A percentile compares a stretch with the other conserved stretches of the same genome.
phyloP scores from a whole-genome alignment of 768 basidiomycete genomes.

The Suillus subluteus region DNA sequence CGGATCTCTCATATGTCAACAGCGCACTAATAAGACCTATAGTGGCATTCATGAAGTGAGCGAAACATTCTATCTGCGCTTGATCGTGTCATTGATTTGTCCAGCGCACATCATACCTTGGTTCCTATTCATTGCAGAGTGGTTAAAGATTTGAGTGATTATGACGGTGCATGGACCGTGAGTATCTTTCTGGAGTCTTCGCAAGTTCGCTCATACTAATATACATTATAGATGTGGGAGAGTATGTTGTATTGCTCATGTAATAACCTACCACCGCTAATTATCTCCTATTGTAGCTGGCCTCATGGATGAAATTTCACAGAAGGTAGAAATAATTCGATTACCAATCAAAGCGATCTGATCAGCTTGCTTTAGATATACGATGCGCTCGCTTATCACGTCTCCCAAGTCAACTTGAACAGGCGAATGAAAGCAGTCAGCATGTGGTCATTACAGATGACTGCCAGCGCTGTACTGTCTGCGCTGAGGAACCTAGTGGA shows the following conservation, averaged over 20 bases:
- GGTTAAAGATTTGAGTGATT: conserved; percentile 80
- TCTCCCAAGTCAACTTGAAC: conserved; percentile 87
- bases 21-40: conserved; percentile 93
- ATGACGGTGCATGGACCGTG: conserved; percentile 97
- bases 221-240: conserved; percentile 78
- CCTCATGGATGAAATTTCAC: conserved; percentile 86
- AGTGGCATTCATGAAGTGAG: conserved; percentile 97
- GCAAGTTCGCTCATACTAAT: conserved; percentile 19
- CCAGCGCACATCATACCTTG: conserved; percentile 89
- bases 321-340: conserved; percentile 52
- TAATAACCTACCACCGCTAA: conserved; percentile 9
- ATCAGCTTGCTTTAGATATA: conserved; percentile 58
- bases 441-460: conserved; percentile 94
- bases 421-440: conserved; percentile 89
- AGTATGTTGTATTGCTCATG: conserved; percentile 52
- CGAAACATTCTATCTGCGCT: neutral
- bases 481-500: conserved; percentile 79
- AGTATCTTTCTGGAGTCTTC: conserved; percentile 32
- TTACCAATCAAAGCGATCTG: neutral
- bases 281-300: conserved; percentile 60
- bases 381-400: conserved; percentile 93
- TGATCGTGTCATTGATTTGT: conserved; percentile 12
- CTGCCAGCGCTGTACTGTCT: conserved; percentile 82
- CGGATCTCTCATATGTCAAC: conserved; percentile 88
- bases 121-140: conserved; percentile 93